Evolutionary conservation across 495 filamentous ascomycete species (phyloP).

Genomic region (Pseudoneurospora amorphoporcata): DNA sequence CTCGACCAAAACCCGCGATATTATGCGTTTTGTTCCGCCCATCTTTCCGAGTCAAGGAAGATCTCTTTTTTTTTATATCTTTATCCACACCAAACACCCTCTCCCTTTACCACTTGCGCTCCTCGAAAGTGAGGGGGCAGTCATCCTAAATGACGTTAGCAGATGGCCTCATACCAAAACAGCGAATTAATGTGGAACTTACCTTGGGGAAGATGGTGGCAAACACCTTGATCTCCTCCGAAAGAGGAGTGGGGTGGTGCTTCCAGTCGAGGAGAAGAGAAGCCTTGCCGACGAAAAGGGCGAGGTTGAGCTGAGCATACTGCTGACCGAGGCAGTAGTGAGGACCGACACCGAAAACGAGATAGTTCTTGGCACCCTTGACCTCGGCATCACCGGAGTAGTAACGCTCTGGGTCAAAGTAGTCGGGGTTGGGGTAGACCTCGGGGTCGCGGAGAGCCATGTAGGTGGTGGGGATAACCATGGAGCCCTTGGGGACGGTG

Average conservation of each 20-base stretch:
- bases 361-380: constrained; percentile 88
- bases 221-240: constrained; percentile 96
- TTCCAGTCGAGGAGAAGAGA: constrained; percentile 83
- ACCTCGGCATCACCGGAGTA: constrained; percentile 78
- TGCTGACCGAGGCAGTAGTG: constrained; percentile 96
- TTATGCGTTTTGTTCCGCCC: not conserved
- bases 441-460: constrained; percentile 89
- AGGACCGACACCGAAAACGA: constrained; percentile 92
- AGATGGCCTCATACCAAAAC: not conserved
- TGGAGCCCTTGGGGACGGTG: constrained; percentile 84
- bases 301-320: constrained; percentile 85
- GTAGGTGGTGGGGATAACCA: constrained; percentile 88
- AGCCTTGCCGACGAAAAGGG: constrained; percentile 90
- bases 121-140: constrained; percentile 55
- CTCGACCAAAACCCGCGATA: not conserved
- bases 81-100: not conserved
- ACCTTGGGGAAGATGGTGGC: constrained; percentile 97
- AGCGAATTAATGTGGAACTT: constrained; percentile 19
- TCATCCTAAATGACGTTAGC: constrained; percentile 38
- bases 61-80: not conserved
- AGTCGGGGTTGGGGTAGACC: constrained; percentile 80
- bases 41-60: not conserved
- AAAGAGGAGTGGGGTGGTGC: constrained; percentile 67
- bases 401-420: constrained; percentile 87
- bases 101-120: constrained; percentile 30